Base-by-base conservation (phyloP, 2,329 filamentous ascomycete species). In the Colletotrichum acutatum region DNA sequence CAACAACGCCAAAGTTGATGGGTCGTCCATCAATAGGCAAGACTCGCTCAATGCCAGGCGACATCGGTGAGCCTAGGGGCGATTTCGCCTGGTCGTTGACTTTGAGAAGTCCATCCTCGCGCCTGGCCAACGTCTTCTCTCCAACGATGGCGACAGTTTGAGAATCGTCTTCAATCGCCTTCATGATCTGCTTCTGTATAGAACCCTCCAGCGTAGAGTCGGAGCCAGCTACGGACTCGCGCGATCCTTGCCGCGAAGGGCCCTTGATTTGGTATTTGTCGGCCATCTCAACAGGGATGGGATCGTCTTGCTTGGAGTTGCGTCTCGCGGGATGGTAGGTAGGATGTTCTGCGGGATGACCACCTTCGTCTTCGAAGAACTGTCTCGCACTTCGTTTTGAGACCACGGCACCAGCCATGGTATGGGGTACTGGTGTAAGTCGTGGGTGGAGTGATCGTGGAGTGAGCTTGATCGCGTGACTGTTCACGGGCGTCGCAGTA, bases 1-100 rank as follows among this genome's bases (percentile, higher is more conserved):
- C 84, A 24, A 98, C 92, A 32, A 90, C 84, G 22, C 93, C 94
- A 82, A 96, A 98, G 79, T 98, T 98, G 75, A 84, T 78, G 1
- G 94, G 93, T 6, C 82, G 77, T 14, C 81, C 80, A 49, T 75
- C 71, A 32, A 68, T 68, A 24, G 73, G 71, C 24, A 74, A 22
- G 30, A 74, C 37, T 70, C 71, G 57, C 53, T 70, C 66, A 19
- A 74, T 66, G 42, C 37, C 24, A 28, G 66, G 61, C 64, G 62
- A 54, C 16, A 61, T 59, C 2, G 68, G 63, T 14, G 68, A 57
- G 7, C 26, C 49, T 49, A 62, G 24, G 34, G 61, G 61, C 9
- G 61, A 14, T 42, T 66, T 67, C 9, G 66, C n/a, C 28, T 63
- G 57, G 19, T 66, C 62, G 14, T 32, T 66, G 22, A 58, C 53